A percentile compares a stretch with the other conserved stretches of the same genome.
These are phyloP conservation scores for Smallanthus sonchifolius DNA, from an alignment of 129 eudicot genomes.

Conservation along the genomic window DNA sequence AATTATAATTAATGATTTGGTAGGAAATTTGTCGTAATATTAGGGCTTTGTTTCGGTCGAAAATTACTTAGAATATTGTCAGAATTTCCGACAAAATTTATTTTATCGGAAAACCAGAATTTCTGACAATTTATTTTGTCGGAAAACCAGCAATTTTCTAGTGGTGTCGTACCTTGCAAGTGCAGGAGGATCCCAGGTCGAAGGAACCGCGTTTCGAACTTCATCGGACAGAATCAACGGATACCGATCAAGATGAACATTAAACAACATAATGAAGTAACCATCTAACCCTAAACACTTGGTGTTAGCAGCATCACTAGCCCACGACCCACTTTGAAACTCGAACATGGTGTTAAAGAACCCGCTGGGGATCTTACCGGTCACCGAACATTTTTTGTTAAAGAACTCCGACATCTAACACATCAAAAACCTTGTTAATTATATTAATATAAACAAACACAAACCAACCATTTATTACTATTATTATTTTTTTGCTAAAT, in stretches of 20 bases:
- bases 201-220: slow-evolving; percentile 75
- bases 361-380: slow-evolving; percentile 88
- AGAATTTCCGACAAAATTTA: too few species aligned
- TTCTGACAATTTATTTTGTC: too few species aligned
- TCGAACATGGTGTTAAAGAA: slow-evolving; percentile 76
- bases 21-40: too few species aligned
- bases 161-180: slow-evolving; percentile 57
- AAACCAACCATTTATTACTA: neutral
- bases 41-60: too few species aligned
- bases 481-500: neutral
- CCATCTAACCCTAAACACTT: slow-evolving; percentile 82
- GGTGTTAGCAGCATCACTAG: slow-evolving; percentile 66
- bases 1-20: neutral
- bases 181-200: slow-evolving; percentile 85
- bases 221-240: slow-evolving; percentile 67
- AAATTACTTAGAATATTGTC: too few species aligned
- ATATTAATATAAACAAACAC: neutral
- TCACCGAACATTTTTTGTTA: slow-evolving; percentile 54
- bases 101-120: too few species aligned
- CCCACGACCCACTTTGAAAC: slow-evolving; percentile 88
- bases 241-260: slow-evolving; percentile 69
- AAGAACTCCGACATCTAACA: slow-evolving; percentile 78
- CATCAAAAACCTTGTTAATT: neutral
- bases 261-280: slow-evolving; percentile 59
- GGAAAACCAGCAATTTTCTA: too few species aligned